Evolutionary conservation across 1,139 yeast species (phyloP), one percentile per base, ranked within the genome.

Genomic region (Geotrichum bryndzae): DNA sequence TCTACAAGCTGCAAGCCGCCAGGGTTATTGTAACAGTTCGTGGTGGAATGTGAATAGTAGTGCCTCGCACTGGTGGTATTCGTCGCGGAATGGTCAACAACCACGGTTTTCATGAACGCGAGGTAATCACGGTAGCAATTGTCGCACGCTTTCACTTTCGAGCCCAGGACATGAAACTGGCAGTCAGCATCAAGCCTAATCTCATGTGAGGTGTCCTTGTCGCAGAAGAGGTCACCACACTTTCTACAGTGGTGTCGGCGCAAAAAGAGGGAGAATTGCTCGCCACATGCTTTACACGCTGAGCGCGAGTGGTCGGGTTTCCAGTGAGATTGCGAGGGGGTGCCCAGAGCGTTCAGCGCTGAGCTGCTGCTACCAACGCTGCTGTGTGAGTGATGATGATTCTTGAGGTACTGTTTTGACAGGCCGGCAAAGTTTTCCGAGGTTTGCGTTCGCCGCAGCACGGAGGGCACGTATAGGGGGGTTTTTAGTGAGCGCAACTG

Each of bases 211-310:
- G 83, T 73, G 69, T 83, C 84, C 62, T 85, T 87, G 59, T 86
- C 86, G 75, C 98, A 92, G 71, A 87, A 92, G 15, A 92, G 83
- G 38, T 90, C 96, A 23, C 98, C 98, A 77, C 98, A 92, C 70
- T 89, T 87, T 59, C 98, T 82, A 72, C 98, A 92, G 75, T 92
- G 98, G 72, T 92, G 98, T 63, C 95, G 84, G 66, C 98, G 82
- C 68, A 91, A 96, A 73, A 90, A 83, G 51, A 75, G 67, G 4
- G 76, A 69, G 64, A 77, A 77, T 31, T 64, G 63, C 45, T 65
- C 65, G 46, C 62, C 77, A 75, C 97, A 91, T n/a, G 82, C 80
- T n/a, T 82, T 81, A 72, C 97, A 91, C 57, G 82, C 79, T 55
- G 78, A 75, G 35, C 89, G 84, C 18, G 81, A 73, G 56, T 81